Evolutionary conservation across 345 rosid genomes (phyloP), one percentile per base, ranked within the genome.

Genomic region (Isatis tinctoria): DNA sequence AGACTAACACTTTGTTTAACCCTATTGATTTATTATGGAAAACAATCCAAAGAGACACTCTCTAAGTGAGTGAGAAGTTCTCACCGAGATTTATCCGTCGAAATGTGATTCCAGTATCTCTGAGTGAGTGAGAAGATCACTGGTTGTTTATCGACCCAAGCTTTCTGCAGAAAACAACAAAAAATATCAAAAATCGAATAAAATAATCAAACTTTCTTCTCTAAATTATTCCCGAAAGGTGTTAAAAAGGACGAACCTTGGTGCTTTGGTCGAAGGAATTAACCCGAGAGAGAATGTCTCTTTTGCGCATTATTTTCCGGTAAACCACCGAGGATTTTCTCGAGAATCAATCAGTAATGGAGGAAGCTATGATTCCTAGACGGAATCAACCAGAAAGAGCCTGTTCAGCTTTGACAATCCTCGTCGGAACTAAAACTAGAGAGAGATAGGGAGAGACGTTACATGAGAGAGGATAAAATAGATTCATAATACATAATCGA

Each of bases 291-390:
- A 96, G 88, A 70, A 92, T 79, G 36, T 90, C 97, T 69, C 97
- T 77, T 74, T 90, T 90, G 22, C 88, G 65, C 74, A 86, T 16
- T 13, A n/a, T 80, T 82, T 22, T 78, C 81, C 1, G 79, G 75
- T 27, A 73, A 64, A 56, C 65, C 85, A 6, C 88, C 90, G 4
- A 88, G 70, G 43, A 96, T 80, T 53, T 78, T 82, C 64, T 71
- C 81, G 39, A 90, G 69, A 63, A 96, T 82, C 70, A 60, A 48
- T 14, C 17, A 69, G 72, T 92, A 90, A 81, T 89, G 66, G 56
- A 9, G 99, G 99, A 82, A 96, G 75, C 57, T 96, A 92, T 8
- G 96, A 84, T 70, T 92, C 96, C 99, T 98, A 96, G 1, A 96
- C 90, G 76, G 82, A 82, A 83, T 96, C 98, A 60, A 97, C 90